Base-by-base conservation (phyloP, 176 grass and related monocot genomes). In the Lolium perenne region DNA sequence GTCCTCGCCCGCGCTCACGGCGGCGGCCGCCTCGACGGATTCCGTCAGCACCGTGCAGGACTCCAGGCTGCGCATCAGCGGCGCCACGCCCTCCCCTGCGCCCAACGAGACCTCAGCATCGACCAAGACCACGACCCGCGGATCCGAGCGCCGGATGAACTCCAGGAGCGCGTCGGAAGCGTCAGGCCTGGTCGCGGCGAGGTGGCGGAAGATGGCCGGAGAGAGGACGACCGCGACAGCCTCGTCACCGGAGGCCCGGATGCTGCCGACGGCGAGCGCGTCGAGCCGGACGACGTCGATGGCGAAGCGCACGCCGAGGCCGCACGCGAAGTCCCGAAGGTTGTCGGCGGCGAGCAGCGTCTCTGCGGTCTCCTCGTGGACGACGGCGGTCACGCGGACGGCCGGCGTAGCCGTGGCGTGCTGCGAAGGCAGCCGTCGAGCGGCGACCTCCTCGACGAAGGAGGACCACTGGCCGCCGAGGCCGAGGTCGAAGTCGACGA, bases 401-500 rank as follows among this genome's bases (percentile, higher is more conserved):
- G 71, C 45, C 4, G 88, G 82, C 68, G 20, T 59, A n/a, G 46
- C 41, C 68, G 20, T 59, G 58, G 46, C 41, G 22, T 53, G 40
- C 35, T 40, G 76, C 43, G 74, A 26, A 2, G 41, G 41, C 41
- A 43, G 41, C 61, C 91, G 77, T 35, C 84, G 81, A 0, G 85
- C 78, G 10, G 91, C 88, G 18, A 90, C 69, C 46, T 87, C 88
- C 66, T 93, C 88, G 26, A 85, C 57, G 78, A 93, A 93, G 70
- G 91, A 93, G 22, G 91, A 93, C 91, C 91, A 93, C 73, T 93
- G 91, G 40, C 91, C 88, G 3, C 91, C 91, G 7, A 93, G 85
- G 10, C 91, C 91, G 2, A 93, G 82, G 63, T 93, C 91, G 43
- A 93, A 93, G 71, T 93, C 88, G 17, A 93, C 63, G 61, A 93